Evolutionary conservation across 1,284 basidiomycete species (phyloP).

Genomic region (Puccinia triticina): DNA sequence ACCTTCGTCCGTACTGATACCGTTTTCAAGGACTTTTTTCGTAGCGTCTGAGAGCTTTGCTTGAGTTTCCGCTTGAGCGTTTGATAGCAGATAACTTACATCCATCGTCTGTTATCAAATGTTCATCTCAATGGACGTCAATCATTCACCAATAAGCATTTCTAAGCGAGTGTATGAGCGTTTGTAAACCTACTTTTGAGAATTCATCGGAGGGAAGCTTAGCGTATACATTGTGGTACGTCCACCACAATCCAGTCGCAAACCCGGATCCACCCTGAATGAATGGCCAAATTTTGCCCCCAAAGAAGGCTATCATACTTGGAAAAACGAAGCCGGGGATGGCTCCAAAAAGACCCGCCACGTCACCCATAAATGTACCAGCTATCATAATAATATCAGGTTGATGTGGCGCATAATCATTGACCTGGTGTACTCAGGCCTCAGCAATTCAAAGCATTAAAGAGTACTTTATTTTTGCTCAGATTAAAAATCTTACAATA

Average conservation of each 20-base stretch:
- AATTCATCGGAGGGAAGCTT: constrained; percentile 39
- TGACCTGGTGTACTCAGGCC: constrained; percentile 1
- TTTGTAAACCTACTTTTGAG: constrained; percentile 37
- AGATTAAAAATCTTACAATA: constrained; percentile 19
- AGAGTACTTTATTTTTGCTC: background rate
- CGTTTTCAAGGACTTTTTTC: constrained; percentile 18
- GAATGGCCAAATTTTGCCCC: constrained; percentile 40
- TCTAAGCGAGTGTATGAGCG: background rate
- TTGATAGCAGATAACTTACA: constrained; percentile 43
- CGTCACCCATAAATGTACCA: constrained; percentile 33
- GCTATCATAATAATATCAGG: background rate
- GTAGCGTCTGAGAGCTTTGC: constrained; percentile 18
- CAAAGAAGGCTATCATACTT: constrained; percentile 18
- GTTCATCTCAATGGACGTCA: background rate
- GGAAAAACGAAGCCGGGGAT: constrained; percentile 48
- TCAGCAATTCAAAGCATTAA: background rate
- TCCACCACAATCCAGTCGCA: constrained; percentile 35
- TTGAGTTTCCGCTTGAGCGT: constrained; percentile 37
- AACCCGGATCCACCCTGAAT: constrained; percentile 45
- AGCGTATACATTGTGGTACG: constrained; percentile 47
- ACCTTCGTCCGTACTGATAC: constrained; percentile 45
- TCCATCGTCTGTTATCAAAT: constrained; percentile 30
- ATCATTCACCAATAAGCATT: background rate
- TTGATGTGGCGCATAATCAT: constrained; percentile 45
- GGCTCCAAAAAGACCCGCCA: constrained; percentile 45